These are phyloP conservation scores for Pisolithus microcarpus DNA, from an alignment of 768 basidiomycete species.

Conservation along the genomic window DNA sequence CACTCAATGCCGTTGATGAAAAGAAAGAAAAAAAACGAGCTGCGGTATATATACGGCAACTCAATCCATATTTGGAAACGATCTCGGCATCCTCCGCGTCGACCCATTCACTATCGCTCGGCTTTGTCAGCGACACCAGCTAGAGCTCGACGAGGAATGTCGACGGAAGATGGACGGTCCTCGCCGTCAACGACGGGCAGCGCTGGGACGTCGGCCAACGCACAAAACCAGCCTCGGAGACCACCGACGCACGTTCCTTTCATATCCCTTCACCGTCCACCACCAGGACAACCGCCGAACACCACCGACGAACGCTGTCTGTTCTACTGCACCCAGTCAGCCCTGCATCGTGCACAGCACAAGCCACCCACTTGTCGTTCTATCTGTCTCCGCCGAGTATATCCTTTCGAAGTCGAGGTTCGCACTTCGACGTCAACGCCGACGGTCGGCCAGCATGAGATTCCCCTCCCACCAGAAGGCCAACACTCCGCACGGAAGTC, in stretches of 20 bases:
- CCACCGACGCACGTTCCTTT: neutral
- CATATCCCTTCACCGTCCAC: conserved; percentile 15
- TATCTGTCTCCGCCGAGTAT: conserved; percentile 58
- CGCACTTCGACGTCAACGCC: neutral
- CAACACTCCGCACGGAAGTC: conserved; percentile 34
- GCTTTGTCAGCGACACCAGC: no score
- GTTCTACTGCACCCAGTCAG: conserved; percentile 53
- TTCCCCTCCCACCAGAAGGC: conserved; percentile 62
- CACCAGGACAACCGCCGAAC: conserved; percentile 47
- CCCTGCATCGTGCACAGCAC: conserved; percentile 43
- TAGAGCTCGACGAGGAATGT: no score
- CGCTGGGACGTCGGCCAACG: conserved; percentile 1
- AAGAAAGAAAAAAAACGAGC: conserved; percentile 18
- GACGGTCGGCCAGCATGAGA: conserved; percentile 31
- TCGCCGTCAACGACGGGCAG: neutral
- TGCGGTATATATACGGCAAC: neutral
- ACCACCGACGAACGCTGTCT: conserved; percentile 61
- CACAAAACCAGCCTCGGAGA: neutral
- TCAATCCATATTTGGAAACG: neutral
- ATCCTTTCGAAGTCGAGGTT: conserved; percentile 60
- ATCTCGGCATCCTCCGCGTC: neutral
- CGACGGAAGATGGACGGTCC: conserved; percentile 1
- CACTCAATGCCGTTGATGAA: conserved; percentile 42
- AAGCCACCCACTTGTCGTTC: conserved; percentile 51
- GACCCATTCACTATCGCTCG: no score